Evolutionary conservation across 129 eudicot genomes (phyloP).

Genomic region (Glebionis coronaria): DNA sequence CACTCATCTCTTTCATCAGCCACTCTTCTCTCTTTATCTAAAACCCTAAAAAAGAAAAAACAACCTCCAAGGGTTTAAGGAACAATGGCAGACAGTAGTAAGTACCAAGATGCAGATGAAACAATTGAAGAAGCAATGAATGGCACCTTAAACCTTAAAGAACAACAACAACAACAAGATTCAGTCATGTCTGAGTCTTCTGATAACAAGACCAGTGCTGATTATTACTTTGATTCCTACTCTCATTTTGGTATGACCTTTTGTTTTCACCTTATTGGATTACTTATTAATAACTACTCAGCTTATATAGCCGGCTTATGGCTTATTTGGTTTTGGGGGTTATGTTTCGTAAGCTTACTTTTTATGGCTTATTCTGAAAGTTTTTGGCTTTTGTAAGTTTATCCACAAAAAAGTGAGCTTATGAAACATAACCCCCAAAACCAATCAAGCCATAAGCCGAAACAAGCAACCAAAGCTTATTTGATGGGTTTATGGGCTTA

Average conservation of each 20-base stretch:
- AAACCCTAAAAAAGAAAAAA: background rate
- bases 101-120: slow-evolving; percentile 9
- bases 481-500: too few relatives aligned
- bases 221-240: background rate
- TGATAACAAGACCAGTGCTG: background rate
- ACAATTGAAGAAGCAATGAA: background rate
- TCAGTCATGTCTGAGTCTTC: background rate
- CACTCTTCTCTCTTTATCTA: background rate
- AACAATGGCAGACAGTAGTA: background rate
- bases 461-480: too few relatives aligned
- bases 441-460: too few relatives aligned
- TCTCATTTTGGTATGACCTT: background rate
- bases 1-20: background rate
- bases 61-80: background rate
- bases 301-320: too few relatives aligned
- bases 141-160: background rate
- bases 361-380: too few relatives aligned
- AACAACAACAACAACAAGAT: background rate
- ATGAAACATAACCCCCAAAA: too few relatives aligned
- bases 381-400: too few relatives aligned
- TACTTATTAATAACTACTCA: too few relatives aligned
- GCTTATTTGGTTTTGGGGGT: too few relatives aligned
- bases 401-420: too few relatives aligned
- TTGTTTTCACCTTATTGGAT: background rate
- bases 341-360: too few relatives aligned